Base-by-base conservation (phyloP, 164 flowering plant species). In the Akebia trifoliata region DNA sequence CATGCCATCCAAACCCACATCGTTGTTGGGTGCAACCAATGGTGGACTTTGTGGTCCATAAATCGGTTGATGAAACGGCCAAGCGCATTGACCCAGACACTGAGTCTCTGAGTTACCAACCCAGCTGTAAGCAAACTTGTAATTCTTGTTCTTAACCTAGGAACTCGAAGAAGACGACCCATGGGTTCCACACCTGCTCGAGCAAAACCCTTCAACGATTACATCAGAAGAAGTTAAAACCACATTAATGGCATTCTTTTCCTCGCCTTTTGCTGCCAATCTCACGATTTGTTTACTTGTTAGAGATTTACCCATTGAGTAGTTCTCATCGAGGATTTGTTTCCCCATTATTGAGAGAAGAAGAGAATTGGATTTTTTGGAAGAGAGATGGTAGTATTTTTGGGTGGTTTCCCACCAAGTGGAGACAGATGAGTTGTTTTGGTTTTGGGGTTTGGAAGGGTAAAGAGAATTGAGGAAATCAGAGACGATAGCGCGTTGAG, bases 401-500 rank as follows among this genome's bases (percentile, higher is more conserved):
- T 54, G 30, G 15, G 57, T 54, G 8, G 43, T 54, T 35, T 54
- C 29, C 72, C 72, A 67, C 71, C 71, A 61, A 4, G 57, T 20
- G 7, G 66, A 32, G 25, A 67, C 66, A 14, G 71, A 55, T 0
- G 71, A n/a, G n/a, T n/a, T n/a, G n/a, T n/a, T n/a, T n/a, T n/a
- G 58, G 0, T 30, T 39, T 15, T 42, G 49, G 49, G 32, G 18
- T 1, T 30, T 36, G 14, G 43, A 15, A 1, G 64, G 34, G 28
- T 49, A 39, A 31, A 70, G 60, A 32, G 74, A 67, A 17, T 25
- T 9, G 57, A 71, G 22, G 63, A 71, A 63, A 39, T 71, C 71
- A 40, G 54, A 36, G 28, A 71, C 28, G 56, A 67, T 59, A 30
- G 72, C 59, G 4, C 64, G 28, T 54, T 67, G 72, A 37, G 63